A percentile compares a stretch with the other conserved stretches of the same genome.
phyloP scores from a whole-genome alignment of 2,329 filamentous ascomycete genomes.

The Biscogniauxia marginata region DNA sequence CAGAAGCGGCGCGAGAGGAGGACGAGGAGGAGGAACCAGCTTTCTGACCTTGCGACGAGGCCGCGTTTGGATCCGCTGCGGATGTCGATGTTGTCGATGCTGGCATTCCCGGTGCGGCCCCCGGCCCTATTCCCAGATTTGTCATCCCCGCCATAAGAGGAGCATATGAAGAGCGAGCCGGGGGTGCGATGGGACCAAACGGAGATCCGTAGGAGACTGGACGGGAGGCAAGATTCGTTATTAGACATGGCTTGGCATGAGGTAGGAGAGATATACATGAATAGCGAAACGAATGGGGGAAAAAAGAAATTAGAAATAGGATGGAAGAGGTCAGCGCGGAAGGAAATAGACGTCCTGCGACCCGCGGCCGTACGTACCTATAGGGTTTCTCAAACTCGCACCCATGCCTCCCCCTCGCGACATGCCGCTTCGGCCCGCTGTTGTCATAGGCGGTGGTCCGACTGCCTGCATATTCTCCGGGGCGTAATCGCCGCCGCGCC shows the following conservation, averaged over 20 bases:
- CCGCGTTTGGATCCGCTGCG: background rate
- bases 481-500: background rate
- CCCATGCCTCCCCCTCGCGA: constrained; percentile 1
- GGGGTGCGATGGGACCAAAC: constrained; percentile 34
- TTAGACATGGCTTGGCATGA: background rate
- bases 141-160: background rate
- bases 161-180: constrained; percentile 13
- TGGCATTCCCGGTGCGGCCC: background rate
- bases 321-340: background rate
- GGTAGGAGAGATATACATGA: background rate
- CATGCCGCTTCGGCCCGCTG: constrained; percentile 1
- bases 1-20: background rate
- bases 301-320: background rate
- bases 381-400: constrained; percentile 11
- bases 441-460: background rate
- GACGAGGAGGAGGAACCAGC: background rate
- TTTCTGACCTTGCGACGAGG: background rate
- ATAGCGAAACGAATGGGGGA: background rate
- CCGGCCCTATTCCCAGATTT: background rate
- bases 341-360: background rate
- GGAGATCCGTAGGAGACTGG: constrained; percentile 27
- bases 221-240: constrained; percentile 2
- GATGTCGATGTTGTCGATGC: background rate
- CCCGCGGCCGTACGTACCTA: constrained; percentile 15
- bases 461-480: background rate